A percentile compares a stretch with the other conserved stretches of the same genome.
These are phyloP conservation scores for Trichoderma orchidacearum DNA, from an alignment of 495 filamentous ascomycete genomes.

Conservation along the genomic window DNA sequence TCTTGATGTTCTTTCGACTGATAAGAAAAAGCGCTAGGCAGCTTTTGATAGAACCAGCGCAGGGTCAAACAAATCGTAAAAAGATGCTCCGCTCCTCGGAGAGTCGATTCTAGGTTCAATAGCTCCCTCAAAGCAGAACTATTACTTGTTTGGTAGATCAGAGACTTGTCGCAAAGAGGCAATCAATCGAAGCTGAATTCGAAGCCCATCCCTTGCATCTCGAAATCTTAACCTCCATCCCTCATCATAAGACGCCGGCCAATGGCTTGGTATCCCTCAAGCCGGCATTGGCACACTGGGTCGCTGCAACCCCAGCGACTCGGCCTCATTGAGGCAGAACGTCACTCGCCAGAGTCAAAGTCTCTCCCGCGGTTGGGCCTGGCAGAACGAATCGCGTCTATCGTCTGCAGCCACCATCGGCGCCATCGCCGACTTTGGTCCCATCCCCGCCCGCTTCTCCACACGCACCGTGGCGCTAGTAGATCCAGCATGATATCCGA, in stretches of 20 bases:
- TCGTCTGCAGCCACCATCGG: not conserved
- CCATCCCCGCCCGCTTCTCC: not conserved
- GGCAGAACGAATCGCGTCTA: not conserved
- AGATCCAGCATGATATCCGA: too few species aligned
- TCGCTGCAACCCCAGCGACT: too few species aligned
- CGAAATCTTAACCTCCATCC: not conserved
- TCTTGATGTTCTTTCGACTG: too few species aligned
- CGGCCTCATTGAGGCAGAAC: too few species aligned
- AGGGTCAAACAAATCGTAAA: too few species aligned
- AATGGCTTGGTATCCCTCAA: not conserved
- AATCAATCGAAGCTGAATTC: not conserved
- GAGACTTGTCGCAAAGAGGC: not conserved
- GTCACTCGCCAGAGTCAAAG: not conserved
- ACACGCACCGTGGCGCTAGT: not conserved
- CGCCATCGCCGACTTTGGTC: not conserved
- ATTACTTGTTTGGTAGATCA: too few species aligned
- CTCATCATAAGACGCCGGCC: not conserved
- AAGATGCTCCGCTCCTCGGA: too few species aligned
- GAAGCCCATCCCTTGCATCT: not conserved
- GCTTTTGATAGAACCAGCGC: too few species aligned
- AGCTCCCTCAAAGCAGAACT: too few species aligned
- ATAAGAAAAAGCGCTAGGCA: too few species aligned
- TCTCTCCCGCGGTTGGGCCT: not conserved
- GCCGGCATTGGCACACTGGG: not conserved
- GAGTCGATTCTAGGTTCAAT: too few species aligned